A percentile compares a stretch with the other conserved stretches of the same genome.
Conservation (phyloP, 176 grass and related monocot genomes). For the Raddia guianensis region DNA sequence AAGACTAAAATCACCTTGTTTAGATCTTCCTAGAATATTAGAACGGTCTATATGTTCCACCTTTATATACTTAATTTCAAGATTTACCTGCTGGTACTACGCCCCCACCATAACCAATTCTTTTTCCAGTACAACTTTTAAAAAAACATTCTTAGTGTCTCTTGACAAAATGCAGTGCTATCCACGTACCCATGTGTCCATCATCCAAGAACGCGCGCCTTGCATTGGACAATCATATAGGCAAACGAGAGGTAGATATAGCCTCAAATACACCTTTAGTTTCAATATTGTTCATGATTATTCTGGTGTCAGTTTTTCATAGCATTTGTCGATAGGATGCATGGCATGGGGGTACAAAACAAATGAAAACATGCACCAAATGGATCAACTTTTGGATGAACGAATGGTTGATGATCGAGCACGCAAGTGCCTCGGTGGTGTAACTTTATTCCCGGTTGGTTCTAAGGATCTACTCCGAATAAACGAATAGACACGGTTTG, state of each 20-base stretch:
- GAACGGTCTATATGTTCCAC: conserved; percentile 14
- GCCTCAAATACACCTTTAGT: not conserved
- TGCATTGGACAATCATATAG: not conserved
- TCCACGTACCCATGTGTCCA: conserved; percentile 41
- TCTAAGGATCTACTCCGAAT: not conserved
- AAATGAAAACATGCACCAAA: not conserved
- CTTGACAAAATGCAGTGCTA: conserved; percentile 22
- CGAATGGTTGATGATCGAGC: not conserved
- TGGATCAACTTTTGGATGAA: not conserved
- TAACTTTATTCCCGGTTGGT: not conserved
- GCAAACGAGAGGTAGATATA: not conserved
- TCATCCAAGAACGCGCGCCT: conserved; percentile 25
- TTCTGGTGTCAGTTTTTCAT: not conserved
- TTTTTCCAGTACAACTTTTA: conserved; percentile 31
- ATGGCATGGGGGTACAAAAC: not conserved
- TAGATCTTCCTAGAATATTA: conserved; percentile 32
- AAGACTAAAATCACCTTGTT: not conserved
- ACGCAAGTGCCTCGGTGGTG: not conserved
- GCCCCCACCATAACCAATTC: conserved; percentile 31
- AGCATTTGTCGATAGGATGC: not conserved
- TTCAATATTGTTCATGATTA: not conserved
- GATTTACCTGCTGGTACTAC: conserved; percentile 45
- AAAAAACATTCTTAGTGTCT: conserved; percentile 29
- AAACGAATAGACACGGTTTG: not conserved
- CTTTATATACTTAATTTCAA: conserved; percentile 36